Base-by-base conservation (phyloP, 345 rosid genomes). In the Diplotaxis tenuifolia region DNA sequence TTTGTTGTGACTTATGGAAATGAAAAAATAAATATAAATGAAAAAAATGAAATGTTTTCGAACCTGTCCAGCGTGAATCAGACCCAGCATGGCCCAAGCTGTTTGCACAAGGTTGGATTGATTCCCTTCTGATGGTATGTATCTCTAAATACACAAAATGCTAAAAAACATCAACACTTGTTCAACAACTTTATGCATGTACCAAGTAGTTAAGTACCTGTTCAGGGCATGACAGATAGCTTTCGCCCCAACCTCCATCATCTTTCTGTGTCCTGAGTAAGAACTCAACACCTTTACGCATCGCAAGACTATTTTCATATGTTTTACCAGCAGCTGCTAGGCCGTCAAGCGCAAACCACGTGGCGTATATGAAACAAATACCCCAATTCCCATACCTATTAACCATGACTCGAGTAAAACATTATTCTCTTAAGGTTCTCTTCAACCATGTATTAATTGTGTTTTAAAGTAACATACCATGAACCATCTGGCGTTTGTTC, bases 241-340 rank as follows among this genome's bases (percentile, higher is more conserved):
- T 85, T 74, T 85, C 92, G 14, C 86, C 87, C 89, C 87, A 87
- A 4, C 89, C 89, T 50, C 92, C 92, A 68, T 84, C 77, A 7
- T 69, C 85, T 65, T 52, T 81, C 62, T 87, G 89, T 25, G 45
- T 11, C 53, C 1, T 22, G 3, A 86, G 80, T 18, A 85, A 74
- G 16, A 85, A 85, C 5, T 85, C 66, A 11, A 82, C 85, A 23
- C 82, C 85, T 42, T 67, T 78, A 1, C 81, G 86, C 42, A 82
- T 54, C 2, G 84, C 79, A 11, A 11, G 29, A 9, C 82, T 70
- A 4, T 40, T 78, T 32, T 65, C 7, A 42, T 81, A 85, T 3
- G 78, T 81, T 73, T 85, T 74, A 60, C 87, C 87, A 34, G 72
- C 83, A 0, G 77, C 85, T 65, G 71, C 72, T 68, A 85, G 67